phyloP scores from a whole-genome alignment of 2,329 filamentous ascomycete genomes.

The Arachnopeziza araneosa region DNA sequence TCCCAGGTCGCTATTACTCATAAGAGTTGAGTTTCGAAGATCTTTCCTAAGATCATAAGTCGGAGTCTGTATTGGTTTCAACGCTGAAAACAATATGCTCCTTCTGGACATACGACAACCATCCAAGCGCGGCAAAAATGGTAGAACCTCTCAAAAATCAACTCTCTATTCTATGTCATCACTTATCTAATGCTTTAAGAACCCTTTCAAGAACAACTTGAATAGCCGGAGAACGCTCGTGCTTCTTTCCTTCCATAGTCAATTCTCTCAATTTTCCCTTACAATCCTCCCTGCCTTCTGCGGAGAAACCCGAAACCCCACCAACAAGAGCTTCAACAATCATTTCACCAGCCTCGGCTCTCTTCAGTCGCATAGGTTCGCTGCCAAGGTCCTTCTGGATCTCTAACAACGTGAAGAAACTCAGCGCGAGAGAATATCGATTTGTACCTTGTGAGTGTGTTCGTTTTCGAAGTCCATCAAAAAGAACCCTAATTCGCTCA shows the following conservation, averaged over 20 bases:
- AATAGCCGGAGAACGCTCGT: slow-evolving; percentile 26
- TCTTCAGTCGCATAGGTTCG: slow-evolving; percentile 28
- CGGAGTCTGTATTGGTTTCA: no score
- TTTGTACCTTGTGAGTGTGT: slow-evolving; percentile 16
- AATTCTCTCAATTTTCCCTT: slow-evolving; percentile 19
- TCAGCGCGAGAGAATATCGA: slow-evolving; percentile 17
- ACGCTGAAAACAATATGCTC: no score
- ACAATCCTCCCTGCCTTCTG: slow-evolving; percentile 19
- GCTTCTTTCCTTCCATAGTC: slow-evolving; percentile 18
- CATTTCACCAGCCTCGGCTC: slow-evolving; percentile 29
- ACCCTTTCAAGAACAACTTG: slow-evolving; percentile 21
- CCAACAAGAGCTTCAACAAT: slow-evolving; percentile 22
- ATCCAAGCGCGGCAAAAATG: no score
- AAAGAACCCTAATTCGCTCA: slow-evolving; percentile 26
- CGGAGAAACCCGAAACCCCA: slow-evolving; percentile 26
- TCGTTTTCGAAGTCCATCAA: slow-evolving; percentile 25
- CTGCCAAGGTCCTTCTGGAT: slow-evolving; percentile 27
- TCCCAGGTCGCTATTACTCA: no score
- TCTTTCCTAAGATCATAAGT: no score
- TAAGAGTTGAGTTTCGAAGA: no score
- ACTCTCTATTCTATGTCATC: neutral
- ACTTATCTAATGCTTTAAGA: slow-evolving; percentile 16
- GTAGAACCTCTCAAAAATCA: no score
- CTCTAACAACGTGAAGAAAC: slow-evolving; percentile 26
- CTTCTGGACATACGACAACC: no score